phyloP scores from a whole-genome alignment of 495 filamentous ascomycete species.

The Lichenothelia convexa region DNA sequence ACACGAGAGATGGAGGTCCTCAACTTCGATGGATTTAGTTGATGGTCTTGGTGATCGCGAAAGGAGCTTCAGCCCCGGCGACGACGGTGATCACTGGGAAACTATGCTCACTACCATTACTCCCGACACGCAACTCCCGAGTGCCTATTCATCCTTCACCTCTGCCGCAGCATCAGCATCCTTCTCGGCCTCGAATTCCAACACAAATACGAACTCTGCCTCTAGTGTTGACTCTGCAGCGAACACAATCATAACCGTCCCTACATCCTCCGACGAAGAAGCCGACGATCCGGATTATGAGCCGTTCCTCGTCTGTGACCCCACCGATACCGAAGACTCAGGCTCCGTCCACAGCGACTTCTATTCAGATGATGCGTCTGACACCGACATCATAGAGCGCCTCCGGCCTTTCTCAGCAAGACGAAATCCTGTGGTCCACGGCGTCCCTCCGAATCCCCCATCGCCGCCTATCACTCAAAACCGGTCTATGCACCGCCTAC shows the following conservation, averaged over 20 bases:
- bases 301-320: slow-evolving; percentile 9
- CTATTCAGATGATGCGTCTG: neutral
- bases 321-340: slow-evolving; percentile 9
- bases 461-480: too few species aligned
- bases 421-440: too few species aligned
- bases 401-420: too few species aligned
- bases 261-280: too few species aligned
- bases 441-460: too few species aligned
- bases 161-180: slow-evolving; percentile 39
- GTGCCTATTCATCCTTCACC: slow-evolving; percentile 60
- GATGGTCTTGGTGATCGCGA: slow-evolving; percentile 74
- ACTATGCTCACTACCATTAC: slow-evolving; percentile 61
- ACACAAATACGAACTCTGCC: slow-evolving; percentile 5
- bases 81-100: slow-evolving; percentile 49
- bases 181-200: slow-evolving; percentile 22
- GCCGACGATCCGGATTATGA: slow-evolving; percentile 1
- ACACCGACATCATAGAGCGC: slow-evolving; percentile 1
- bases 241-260: slow-evolving; percentile 16
- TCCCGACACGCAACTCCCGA: slow-evolving; percentile 64
- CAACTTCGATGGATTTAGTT: slow-evolving; percentile 3
- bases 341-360: slow-evolving; percentile 11
- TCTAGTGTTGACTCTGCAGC: slow-evolving; percentile 14
- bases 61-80: slow-evolving; percentile 61
- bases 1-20: too few species aligned
- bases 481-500: too few species aligned